A percentile compares a stretch with the other conserved stretches of the same genome.
Evolutionary conservation across 768 basidiomycete genomes (phyloP).

Genomic region (Rhizopogon sp.): DNA sequence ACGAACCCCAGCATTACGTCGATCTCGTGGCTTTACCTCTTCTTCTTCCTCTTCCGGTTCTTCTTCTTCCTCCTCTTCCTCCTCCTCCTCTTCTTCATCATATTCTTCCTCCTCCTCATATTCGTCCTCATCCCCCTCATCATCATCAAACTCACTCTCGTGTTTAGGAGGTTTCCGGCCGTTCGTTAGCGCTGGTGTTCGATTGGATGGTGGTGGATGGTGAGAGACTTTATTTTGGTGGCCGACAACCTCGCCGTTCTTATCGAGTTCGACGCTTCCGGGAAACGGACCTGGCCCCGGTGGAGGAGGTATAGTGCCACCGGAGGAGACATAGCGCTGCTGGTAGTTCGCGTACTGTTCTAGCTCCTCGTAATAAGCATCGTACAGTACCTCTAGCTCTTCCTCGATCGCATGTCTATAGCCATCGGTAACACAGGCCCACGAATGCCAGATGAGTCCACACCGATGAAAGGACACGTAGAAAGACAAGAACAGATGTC

Average conservation of each 20-base stretch:
- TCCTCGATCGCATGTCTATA: slow-evolving; percentile 94
- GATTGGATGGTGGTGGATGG: slow-evolving; percentile 35
- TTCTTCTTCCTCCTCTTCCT: slow-evolving; percentile 67
- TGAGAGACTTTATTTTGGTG: slow-evolving; percentile 28
- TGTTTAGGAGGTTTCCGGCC: slow-evolving; percentile 41
- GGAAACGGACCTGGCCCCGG: slow-evolving; percentile 98
- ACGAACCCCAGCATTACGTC: slow-evolving; percentile 28
- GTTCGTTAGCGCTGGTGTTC: slow-evolving; percentile 28
- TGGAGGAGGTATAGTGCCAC: slow-evolving; percentile 85
- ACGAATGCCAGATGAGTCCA: slow-evolving; percentile 9
- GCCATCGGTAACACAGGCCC: slow-evolving; percentile 12
- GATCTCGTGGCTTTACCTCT: slow-evolving; percentile 40
- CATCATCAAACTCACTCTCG: slow-evolving; percentile 65
- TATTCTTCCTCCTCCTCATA: slow-evolving; percentile 52
- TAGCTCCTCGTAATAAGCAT: slow-evolving; percentile 99
- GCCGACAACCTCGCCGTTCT: slow-evolving; percentile 69
- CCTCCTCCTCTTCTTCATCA: slow-evolving; percentile 61
- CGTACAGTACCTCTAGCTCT: slow-evolving; percentile 99
- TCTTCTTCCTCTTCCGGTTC: slow-evolving; percentile 57
- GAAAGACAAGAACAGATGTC: slow-evolving; percentile 13
- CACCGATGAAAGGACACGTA: slow-evolving; percentile 14
- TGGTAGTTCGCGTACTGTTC: slow-evolving; percentile 98
- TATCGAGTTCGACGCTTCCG: slow-evolving; percentile 94
- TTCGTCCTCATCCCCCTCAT: slow-evolving; percentile 52
- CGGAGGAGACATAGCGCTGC: slow-evolving; percentile 90